Percentiles rank a stretch among this genome's conserved stretches.
phyloP scores from a whole-genome alignment of 2,329 filamentous ascomycete genomes.

The Beauveria sp. region DNA sequence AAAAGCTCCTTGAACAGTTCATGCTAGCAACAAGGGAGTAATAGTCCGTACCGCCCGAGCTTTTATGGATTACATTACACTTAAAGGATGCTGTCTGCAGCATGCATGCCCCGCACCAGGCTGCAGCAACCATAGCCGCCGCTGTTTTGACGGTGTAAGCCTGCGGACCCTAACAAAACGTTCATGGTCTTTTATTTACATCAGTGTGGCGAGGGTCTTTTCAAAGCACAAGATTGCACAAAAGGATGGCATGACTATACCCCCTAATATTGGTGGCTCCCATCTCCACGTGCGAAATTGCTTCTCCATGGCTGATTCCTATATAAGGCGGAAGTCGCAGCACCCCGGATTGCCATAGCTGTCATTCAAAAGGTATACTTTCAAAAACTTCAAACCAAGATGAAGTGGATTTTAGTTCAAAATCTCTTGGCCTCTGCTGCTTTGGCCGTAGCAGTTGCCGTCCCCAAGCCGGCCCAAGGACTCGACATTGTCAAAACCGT shows the following conservation, averaged over 20 bases:
- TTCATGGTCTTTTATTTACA: neutral
- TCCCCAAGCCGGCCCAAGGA: neutral
- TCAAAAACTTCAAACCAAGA: neutral
- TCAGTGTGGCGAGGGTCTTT: neutral
- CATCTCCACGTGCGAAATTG: neutral
- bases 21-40: too few relatives aligned
- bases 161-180: neutral
- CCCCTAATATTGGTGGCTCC: neutral
- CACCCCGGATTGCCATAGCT: too few relatives aligned
- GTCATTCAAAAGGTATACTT: neutral
- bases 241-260: neutral
- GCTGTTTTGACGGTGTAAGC: neutral
- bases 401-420: neutral
- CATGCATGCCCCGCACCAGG: constrained; percentile 1
- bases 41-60: too few relatives aligned
- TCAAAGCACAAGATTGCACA: neutral
- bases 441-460: neutral
- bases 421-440: neutral
- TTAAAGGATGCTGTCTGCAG: neutral
- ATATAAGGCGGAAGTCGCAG: neutral
- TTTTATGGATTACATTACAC: too few relatives aligned
- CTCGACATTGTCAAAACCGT: constrained; percentile 14
- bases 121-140: neutral
- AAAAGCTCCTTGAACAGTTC: too few relatives aligned
- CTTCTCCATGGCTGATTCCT: neutral